Conservation (phyloP, 2,329 filamentous ascomycete species). For the Albifimbria verrucaria region DNA sequence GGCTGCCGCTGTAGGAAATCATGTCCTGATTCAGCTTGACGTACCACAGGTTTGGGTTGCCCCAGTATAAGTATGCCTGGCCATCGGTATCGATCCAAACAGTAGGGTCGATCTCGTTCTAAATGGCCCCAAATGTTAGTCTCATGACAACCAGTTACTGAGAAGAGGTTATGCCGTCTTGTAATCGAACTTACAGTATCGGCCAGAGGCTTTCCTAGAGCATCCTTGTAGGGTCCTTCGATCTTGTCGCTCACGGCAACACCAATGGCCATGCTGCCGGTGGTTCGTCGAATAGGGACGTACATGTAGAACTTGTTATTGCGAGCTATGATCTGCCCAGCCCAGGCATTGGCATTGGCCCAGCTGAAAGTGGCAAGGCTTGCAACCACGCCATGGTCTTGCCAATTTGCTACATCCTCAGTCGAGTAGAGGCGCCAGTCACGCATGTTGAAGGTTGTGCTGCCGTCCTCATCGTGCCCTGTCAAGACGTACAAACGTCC, state of each 20-base stretch:
- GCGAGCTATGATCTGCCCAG: conserved; percentile 25
- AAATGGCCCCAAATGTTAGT: too few relatives aligned
- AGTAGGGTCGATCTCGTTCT: conserved; percentile 30
- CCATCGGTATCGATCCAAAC: conserved; percentile 33
- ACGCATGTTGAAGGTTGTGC: conserved; percentile 22
- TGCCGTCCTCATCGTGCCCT: conserved; percentile 26
- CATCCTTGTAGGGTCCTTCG: conserved; percentile 25
- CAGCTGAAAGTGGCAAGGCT: conserved; percentile 26
- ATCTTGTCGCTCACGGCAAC: conserved; percentile 23
- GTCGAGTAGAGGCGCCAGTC: conserved; percentile 31
- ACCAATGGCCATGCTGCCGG: conserved; percentile 23
- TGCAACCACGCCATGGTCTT: conserved; percentile 21
- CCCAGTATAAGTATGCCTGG: conserved; percentile 34
- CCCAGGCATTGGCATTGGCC: conserved; percentile 30
- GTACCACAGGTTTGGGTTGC: conserved; percentile 27
- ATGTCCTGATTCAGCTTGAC: conserved; percentile 32
- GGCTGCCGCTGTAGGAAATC: conserved; percentile 26
- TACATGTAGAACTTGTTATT: conserved; percentile 32
- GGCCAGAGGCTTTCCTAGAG: conserved; percentile 23
- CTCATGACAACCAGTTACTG: too few relatives aligned
- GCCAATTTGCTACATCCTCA: conserved; percentile 31
- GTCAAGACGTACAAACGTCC: conserved; percentile 22
- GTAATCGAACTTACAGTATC: too few relatives aligned
- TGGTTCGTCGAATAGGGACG: conserved; percentile 17
- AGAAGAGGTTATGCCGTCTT: too few relatives aligned